phyloP scores from a whole-genome alignment of 805 yeast species.

The Wickerhamiella occidentalis region DNA sequence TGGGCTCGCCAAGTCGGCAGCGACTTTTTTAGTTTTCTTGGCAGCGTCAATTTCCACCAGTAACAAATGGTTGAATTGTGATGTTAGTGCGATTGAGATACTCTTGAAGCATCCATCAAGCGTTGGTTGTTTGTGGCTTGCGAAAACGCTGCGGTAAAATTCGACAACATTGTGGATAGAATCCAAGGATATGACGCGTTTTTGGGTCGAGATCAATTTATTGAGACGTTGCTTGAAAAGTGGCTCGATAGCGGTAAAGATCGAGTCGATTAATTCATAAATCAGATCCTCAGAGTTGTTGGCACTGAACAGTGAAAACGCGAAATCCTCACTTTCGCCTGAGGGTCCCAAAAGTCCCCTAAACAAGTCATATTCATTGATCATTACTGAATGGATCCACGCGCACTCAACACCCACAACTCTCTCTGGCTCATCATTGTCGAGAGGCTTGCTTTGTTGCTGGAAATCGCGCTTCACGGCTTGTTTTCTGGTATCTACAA shows the following conservation, averaged over 20 bases:
- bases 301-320: constrained; percentile 11
- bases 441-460: neutral
- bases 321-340: constrained; percentile 24
- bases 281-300: constrained; percentile 15
- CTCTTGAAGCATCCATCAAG: constrained; percentile 20
- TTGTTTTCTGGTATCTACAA: constrained; percentile 61
- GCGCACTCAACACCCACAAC: constrained; percentile 83
- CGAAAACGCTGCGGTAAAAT: constrained; percentile 56
- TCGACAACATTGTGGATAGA: constrained; percentile 52
- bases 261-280: constrained; percentile 30
- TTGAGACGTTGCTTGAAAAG: constrained; percentile 56
- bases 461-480: constrained; percentile 51
- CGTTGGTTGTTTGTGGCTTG: constrained; percentile 31
- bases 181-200: constrained; percentile 41
- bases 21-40: constrained; percentile 5
- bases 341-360: constrained; percentile 42
- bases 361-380: constrained; percentile 73
- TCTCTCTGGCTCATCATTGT: constrained; percentile 54
- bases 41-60: constrained; percentile 31
- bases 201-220: constrained; percentile 54
- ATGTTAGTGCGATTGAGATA: constrained; percentile 30
- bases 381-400: constrained; percentile 71
- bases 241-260: constrained; percentile 43
- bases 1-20: constrained; percentile 56
- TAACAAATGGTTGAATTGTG: constrained; percentile 32